These are phyloP conservation scores for Fusarium sp. DNA, from an alignment of 2,329 filamentous ascomycete genomes.

Conservation along the genomic window DNA sequence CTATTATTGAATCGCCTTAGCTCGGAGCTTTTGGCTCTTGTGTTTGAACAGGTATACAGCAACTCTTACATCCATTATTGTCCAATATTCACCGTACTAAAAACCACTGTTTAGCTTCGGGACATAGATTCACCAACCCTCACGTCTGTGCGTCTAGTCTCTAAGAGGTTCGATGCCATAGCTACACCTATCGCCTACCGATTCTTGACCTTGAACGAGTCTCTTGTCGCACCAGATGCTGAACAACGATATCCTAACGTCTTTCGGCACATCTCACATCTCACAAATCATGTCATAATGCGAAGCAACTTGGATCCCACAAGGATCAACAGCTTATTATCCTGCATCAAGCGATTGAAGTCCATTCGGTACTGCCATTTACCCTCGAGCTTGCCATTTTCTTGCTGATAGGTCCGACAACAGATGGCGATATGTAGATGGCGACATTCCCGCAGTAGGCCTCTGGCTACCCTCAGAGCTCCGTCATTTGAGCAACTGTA, in stretches of 20 bases:
- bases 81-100: slow-evolving; percentile 21
- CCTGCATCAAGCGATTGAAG: slow-evolving; percentile 52
- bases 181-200: slow-evolving; percentile 59
- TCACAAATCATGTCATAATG: slow-evolving; percentile 58
- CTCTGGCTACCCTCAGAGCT: slow-evolving; percentile 57
- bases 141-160: slow-evolving; percentile 53
- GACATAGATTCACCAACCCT: slow-evolving; percentile 54
- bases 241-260: slow-evolving; percentile 50
- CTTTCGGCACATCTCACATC: slow-evolving; percentile 52
- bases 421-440: slow-evolving; percentile 57
- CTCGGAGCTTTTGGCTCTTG: slow-evolving; percentile 58
- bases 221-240: slow-evolving; percentile 53
- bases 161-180: slow-evolving; percentile 56
- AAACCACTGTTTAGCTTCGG: slow-evolving; percentile 52
- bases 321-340: slow-evolving; percentile 53
- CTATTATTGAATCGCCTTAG: slow-evolving; percentile 52
- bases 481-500: slow-evolving; percentile 50
- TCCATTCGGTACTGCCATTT: slow-evolving; percentile 55
- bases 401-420: slow-evolving; percentile 22
- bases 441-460: slow-evolving; percentile 41
- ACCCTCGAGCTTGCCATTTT: background rate
- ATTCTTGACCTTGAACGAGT: slow-evolving; percentile 53
- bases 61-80: background rate
- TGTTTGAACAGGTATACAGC: slow-evolving; percentile 56
- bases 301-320: slow-evolving; percentile 56